These are phyloP conservation scores for Podosphaera aphanis DNA, from an alignment of 2,329 filamentous ascomycete genomes.

Conservation along the genomic window DNA sequence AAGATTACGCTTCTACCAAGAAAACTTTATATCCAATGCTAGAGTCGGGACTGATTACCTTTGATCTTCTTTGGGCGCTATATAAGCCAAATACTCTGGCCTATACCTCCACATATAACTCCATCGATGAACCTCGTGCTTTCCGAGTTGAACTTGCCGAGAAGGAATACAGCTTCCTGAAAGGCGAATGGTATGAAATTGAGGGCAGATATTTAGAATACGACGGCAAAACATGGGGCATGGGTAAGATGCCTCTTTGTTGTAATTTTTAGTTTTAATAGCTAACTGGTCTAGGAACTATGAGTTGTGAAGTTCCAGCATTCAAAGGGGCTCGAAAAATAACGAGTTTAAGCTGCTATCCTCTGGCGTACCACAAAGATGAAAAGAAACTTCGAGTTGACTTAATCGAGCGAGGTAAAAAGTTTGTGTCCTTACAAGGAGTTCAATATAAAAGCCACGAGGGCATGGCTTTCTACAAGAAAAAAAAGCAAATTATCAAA, in stretches of 20 bases:
- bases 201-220: slow-evolving; percentile 68
- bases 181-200: slow-evolving; percentile 52
- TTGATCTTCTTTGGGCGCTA: slow-evolving; percentile 69
- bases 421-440: slow-evolving; percentile 58
- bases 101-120: slow-evolving; percentile 56
- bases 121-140: slow-evolving; percentile 50
- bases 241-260: slow-evolving; percentile 32
- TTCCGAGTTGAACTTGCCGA: slow-evolving; percentile 62
- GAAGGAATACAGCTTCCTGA: slow-evolving; percentile 44
- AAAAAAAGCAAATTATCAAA: slow-evolving; percentile 50
- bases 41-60: slow-evolving; percentile 64
- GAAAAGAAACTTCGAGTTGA: slow-evolving; percentile 37
- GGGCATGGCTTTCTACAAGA: slow-evolving; percentile 67
- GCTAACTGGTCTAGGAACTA: slow-evolving; percentile 18
- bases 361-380: slow-evolving; percentile 58
- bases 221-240: slow-evolving; percentile 67
- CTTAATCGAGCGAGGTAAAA: slow-evolving; percentile 61
- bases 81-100: slow-evolving; percentile 71
- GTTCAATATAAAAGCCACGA: slow-evolving; percentile 67
- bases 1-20: slow-evolving; percentile 57
- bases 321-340: slow-evolving; percentile 74
- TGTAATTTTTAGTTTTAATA: not conserved
- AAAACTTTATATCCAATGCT: slow-evolving; percentile 63
- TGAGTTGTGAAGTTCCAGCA: slow-evolving; percentile 42
- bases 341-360: slow-evolving; percentile 52